These are phyloP conservation scores for Penicillium sp. DNA, from an alignment of 2,329 filamentous ascomycete species.

Conservation along the genomic window DNA sequence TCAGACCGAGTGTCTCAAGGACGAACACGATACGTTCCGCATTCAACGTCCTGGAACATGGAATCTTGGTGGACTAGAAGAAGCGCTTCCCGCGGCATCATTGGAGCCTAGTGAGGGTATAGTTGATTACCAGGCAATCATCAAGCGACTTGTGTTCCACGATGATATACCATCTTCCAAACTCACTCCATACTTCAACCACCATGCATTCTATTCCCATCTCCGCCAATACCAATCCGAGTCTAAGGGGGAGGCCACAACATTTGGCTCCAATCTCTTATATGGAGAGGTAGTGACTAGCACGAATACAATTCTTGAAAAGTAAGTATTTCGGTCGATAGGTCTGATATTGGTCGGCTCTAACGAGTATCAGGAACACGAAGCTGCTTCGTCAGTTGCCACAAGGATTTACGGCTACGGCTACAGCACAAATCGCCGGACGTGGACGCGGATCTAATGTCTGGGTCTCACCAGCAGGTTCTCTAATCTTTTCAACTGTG, in stretches of 20 bases:
- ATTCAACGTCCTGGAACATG: conserved; percentile 66
- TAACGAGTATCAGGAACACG: conserved; percentile 61
- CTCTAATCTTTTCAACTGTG: conserved; percentile 82
- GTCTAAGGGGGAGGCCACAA: conserved; percentile 53
- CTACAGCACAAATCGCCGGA: conserved; percentile 82
- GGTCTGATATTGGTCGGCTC: background rate
- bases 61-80: conserved; percentile 55
- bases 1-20: conserved; percentile 70
- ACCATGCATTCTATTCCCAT: conserved; percentile 72
- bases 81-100: conserved; percentile 49
- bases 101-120: conserved; percentile 52
- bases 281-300: conserved; percentile 93
- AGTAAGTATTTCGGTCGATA: conserved; percentile 49
- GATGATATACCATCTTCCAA: conserved; percentile 67
- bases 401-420: conserved; percentile 80
- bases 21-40: conserved; percentile 78
- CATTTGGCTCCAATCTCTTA: conserved; percentile 74
- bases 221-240: conserved; percentile 65
- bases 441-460: conserved; percentile 88
- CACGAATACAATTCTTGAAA: conserved; percentile 90
- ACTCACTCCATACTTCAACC: conserved; percentile 82
- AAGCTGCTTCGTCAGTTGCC: conserved; percentile 73
- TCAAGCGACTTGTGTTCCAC: conserved; percentile 73
- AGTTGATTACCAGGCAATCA: conserved; percentile 69
- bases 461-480: conserved; percentile 87